A percentile compares a stretch with the other conserved stretches of the same genome.
phyloP scores from a whole-genome alignment of 179 eudicot genomes.

The Beta corolliflora region DNA sequence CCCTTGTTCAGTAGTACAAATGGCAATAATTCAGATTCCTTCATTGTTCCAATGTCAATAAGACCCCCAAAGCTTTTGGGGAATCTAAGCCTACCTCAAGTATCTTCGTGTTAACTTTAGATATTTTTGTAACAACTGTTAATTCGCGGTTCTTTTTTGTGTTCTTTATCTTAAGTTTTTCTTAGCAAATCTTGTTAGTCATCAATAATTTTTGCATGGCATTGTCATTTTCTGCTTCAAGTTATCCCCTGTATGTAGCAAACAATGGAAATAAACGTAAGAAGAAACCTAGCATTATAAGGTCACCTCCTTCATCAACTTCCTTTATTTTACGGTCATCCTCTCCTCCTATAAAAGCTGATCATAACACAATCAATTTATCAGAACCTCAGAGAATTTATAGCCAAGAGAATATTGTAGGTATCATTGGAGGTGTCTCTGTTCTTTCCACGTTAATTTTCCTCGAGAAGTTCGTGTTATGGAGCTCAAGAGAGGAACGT shows the following conservation, averaged over 20 bases:
- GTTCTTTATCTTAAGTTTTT: background rate
- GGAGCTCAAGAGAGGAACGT: conserved; percentile 44
- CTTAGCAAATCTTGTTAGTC: no score
- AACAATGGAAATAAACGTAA: conserved; percentile 11
- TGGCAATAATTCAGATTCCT: conserved; percentile 31
- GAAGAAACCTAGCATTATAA: conserved; percentile 9
- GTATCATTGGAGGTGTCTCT: conserved; percentile 60
- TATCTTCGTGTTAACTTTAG: background rate
- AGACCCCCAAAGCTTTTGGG: conserved; percentile 4
- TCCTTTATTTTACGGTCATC: background rate
- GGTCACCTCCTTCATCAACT: conserved; percentile 10
- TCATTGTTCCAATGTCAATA: background rate
- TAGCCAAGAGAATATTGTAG: conserved; percentile 39
- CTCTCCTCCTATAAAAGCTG: conserved; percentile 4
- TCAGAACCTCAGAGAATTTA: conserved; percentile 5
- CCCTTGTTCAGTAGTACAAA: conserved; percentile 14
- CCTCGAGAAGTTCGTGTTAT: conserved; percentile 55
- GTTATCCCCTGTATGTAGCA: background rate
- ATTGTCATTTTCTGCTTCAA: conserved; percentile 23
- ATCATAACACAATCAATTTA: conserved; percentile 2
- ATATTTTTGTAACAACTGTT: background rate
- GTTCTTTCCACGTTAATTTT: conserved; percentile 52
- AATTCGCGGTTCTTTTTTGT: background rate
- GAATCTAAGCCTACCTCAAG: background rate
- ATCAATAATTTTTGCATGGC: conserved; percentile 4